phyloP scores from a whole-genome alignment of 75 land plant genomes.

The Selaginella moellendorffii region DNA sequence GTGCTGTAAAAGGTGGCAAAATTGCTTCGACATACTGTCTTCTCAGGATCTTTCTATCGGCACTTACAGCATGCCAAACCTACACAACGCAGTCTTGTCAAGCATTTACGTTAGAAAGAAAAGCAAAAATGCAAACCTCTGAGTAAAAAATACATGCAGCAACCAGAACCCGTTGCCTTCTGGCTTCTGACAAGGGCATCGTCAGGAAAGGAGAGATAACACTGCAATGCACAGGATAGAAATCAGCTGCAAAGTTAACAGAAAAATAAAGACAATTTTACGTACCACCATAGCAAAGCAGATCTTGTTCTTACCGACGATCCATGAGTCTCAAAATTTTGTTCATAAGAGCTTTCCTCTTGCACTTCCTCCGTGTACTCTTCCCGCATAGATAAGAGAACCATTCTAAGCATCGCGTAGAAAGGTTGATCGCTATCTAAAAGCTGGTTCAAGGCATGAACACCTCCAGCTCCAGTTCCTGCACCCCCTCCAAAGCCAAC shows the following conservation, averaged over 20 bases:
- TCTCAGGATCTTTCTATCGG: constrained; percentile 57
- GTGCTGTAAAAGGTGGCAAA: constrained; percentile 86
- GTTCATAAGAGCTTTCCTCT: no score
- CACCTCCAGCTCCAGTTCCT: constrained; percentile 82
- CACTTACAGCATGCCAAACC: constrained; percentile 91
- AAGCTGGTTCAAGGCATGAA: constrained; percentile 79
- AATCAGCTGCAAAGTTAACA: not conserved
- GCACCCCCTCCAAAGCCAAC: constrained; percentile 93
- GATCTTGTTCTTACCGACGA: constrained; percentile 54
- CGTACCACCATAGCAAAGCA: constrained; percentile 74
- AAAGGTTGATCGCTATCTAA: constrained; percentile 98
- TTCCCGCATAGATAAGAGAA: constrained; percentile 89
- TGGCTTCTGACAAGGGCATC: constrained; percentile 89
- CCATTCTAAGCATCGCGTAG: constrained; percentile 93
- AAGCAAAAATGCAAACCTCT: constrained; percentile 46
- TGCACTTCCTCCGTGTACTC: constrained; percentile 52
- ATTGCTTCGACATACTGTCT: constrained; percentile 77
- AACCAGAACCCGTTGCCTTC: constrained; percentile 92
- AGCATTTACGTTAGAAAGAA: not conserved
- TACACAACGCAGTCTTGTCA: no score
- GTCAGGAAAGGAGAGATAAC: constrained; percentile 84
- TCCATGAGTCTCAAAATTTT: no score
- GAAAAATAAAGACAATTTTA: not conserved
- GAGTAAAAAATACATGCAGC: constrained; percentile 80
- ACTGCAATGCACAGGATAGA: constrained; percentile 49